Conservation (phyloP, 192 early-diverging fungal genomes). For the Cetraspora pellucida region DNA sequence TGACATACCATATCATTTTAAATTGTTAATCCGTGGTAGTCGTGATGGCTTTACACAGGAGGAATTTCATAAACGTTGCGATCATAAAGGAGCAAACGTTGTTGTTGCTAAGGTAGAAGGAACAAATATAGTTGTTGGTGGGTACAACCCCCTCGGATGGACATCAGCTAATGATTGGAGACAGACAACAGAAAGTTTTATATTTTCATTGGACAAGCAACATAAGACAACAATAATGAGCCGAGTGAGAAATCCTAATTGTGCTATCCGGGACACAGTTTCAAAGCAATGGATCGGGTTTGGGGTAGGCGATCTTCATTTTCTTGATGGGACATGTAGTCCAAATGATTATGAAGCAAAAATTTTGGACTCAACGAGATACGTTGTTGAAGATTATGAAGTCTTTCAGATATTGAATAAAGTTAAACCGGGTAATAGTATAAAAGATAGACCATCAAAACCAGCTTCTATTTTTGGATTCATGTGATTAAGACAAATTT, state of each 20-base stretch:
- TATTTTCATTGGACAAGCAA: neutral
- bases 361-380: neutral
- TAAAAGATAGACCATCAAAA: too few species aligned
- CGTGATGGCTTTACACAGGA: neutral
- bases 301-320: neutral
- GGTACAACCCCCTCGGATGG: conserved; percentile 16
- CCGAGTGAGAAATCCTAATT: neutral
- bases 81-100: conserved; percentile 20
- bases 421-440: neutral
- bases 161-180: neutral
- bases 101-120: neutral
- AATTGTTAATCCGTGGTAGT: conserved; percentile 12
- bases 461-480: too few species aligned
- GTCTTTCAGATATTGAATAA: conserved; percentile 24
- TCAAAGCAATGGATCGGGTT: neutral
- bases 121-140: neutral
- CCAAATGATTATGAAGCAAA: neutral
- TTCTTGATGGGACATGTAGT: neutral
- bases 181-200: neutral
- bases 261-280: neutral
- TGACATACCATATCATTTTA: conserved; percentile 1
- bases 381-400: conserved; percentile 30
- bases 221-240: neutral
- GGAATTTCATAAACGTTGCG: conserved; percentile 5
- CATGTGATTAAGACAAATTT: too few species aligned